A percentile compares a stretch with the other conserved stretches of the same genome.
Conservation (phyloP, 495 filamentous ascomycete species). For the Aspergillus nidulans region DNA sequence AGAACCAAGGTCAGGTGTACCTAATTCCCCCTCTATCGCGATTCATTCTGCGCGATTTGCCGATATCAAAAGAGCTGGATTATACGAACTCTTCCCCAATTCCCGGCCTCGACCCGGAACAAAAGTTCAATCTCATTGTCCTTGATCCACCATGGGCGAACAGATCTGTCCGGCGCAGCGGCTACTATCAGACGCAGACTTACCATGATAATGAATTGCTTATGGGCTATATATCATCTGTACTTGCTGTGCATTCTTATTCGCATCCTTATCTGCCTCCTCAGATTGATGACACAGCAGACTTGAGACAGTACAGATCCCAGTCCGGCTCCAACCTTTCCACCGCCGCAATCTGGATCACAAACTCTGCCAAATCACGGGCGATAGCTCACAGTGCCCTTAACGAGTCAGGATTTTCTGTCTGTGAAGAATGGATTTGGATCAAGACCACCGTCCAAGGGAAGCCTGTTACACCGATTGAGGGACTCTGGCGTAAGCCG, state of each 20-base stretch:
- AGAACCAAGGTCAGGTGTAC: constrained; percentile 22
- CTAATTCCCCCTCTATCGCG: constrained; percentile 48
- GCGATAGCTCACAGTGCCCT: constrained; percentile 59
- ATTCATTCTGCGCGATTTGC: constrained; percentile 44
- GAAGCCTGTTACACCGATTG: constrained; percentile 63
- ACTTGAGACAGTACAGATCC: not conserved
- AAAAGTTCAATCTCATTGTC: constrained; percentile 71
- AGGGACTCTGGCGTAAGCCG: constrained; percentile 72
- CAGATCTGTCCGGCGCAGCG: constrained; percentile 69
- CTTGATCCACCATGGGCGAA: constrained; percentile 96
- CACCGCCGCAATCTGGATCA: constrained; percentile 75
- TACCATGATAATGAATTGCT: constrained; percentile 31
- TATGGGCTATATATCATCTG: constrained; percentile 22
- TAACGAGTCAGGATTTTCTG: constrained; percentile 55
- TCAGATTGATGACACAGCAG: not conserved
- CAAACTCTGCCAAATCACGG: constrained; percentile 64
- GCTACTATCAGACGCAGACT: constrained; percentile 56
- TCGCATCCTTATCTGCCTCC: not conserved
- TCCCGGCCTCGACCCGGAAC: constrained; percentile 19
- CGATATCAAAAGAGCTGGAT: constrained; percentile 15
- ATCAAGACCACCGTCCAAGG: constrained; percentile 73
- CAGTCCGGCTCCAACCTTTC: constrained; percentile 1
- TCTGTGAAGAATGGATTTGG: constrained; percentile 88
- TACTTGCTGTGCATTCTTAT: constrained; percentile 30
- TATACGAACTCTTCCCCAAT: constrained; percentile 30